Evolutionary conservation across 306 rosid genomes (phyloP), one percentile per base, ranked within the genome.

Genomic region (Albizia julibrissin): DNA sequence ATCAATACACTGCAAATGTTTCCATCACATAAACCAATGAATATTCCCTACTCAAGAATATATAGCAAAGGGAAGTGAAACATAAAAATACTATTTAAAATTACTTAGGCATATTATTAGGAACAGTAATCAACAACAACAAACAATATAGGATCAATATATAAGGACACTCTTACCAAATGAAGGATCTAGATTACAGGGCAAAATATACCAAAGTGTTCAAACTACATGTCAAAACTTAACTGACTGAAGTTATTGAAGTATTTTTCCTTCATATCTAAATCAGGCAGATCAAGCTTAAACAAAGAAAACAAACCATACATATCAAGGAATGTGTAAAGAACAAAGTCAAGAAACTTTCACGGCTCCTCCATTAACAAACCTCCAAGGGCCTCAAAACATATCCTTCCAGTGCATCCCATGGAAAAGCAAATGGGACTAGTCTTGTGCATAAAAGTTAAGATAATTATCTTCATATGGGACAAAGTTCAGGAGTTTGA

Each of bases 391-490:
- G 18, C 44, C 61, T 88, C 88, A 93, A 79, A 37, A 37, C 91
- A 93, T 91, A 93, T 77, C 81, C 92, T 86, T 14, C 94, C 92
- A 21, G 87, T 47, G 64, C 97, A 93, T 18, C 89, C 89, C 24
- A 29, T 24, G 19, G 93, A 77, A 71, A 90, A 94, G 72, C 97
- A 93, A 64, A 72, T 75, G 74, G 40, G 8, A 1, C 40, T 37
- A 37, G 40, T 0, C 6, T 37, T 37, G 31, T 37, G 8, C 40
- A 5, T 2, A 42, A 42, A 42, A 10, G 46, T 42, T 10, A 42
- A 8, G 46, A 42, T 42, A 10, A 10, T 42, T 9, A 9, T 42
- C 6, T 42, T 42, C 12, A 42, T 42, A 42, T 42, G 46, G 3
- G 13, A 42, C 13, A 9, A 42, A 42, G 13, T 42, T 42, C 46